Evolutionary conservation across 1,284 basidiomycete genomes (phyloP), one percentile per base, ranked within the genome.

Genomic region (Pseudozyma pruni): DNA sequence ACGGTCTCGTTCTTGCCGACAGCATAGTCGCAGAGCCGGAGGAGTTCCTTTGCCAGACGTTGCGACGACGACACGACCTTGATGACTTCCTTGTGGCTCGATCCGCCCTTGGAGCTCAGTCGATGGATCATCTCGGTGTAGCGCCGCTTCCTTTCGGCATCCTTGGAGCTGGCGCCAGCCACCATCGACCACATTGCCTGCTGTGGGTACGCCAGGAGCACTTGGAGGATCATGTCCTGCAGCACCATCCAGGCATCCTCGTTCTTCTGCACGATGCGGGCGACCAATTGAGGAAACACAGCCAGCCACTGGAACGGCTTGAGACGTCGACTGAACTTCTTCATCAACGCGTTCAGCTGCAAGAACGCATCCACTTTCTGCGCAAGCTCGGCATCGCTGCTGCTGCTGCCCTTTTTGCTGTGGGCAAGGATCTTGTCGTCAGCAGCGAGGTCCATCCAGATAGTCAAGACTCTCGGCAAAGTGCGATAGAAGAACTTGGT

Each of bases 401-500:
- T 49, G 13, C 38, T 57, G 37, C 32, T 47, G 46, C 46, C 75
- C 76, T 72, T 80, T 43, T 70, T 60, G 57, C 41, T 49, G 48
- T 23, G 20, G 25, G 68, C 66, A 6, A 76, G 39, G 31, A 80
- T 53, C 7, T 79, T 80, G 3, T 82, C 79, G 40, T 82, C 77
- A 78, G 94, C 93, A n/a, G 91, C 94, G 60, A 92, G 84, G 79
- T 98, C 94, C 47, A 98, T 86, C 94, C 95, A 99, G 39, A 99
- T 88, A 0, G 94, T 98, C 13, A 98, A 87, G 67, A 98, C 86
- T 33, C 96, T 89, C 1, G 96, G 95, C 75, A 98, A 88, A 0
- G 93, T 94, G 81, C 97, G 94, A 83, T 95, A 98, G 45, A 97
- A 91, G 83, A 91, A 98, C 85, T 98, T 98, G 41, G 94, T 93